Evolutionary conservation across 345 rosid species (phyloP), one percentile per base, ranked within the genome.

Genomic region (Eucalyptus polyanthemos): DNA sequence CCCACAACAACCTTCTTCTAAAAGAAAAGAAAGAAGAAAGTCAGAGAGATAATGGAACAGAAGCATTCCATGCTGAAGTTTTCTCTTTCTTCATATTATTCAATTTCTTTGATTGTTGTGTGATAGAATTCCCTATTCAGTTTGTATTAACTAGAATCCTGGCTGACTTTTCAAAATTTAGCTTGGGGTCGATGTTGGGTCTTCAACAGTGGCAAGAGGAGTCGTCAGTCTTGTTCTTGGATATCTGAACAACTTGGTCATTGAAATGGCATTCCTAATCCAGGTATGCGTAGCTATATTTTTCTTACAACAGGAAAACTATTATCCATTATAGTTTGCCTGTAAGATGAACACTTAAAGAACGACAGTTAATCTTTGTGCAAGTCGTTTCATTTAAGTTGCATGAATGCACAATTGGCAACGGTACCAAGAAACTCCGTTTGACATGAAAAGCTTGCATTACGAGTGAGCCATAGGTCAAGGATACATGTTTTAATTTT

Each of bases 201-300:
- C 99, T 88, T 98, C 99, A 34, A 95, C 98, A 12, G 95, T 97
- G 90, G 99, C 99, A 80, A 94, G 98, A 88, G 97, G 99, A 7
- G 97, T 96, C 49, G 92, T 93, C 60, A 97, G 93, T 91, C 96
- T 98, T 81, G 97, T 96, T 88, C 95, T 95, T 22, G 98, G 99
- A 29, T 96, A 98, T 88, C 92, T 98, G 29, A 97, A 90, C 95
- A 96, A 95, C 89, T 86, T 97, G 94, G 97, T 97, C 85, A 88
- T 96, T 29, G 99, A 97, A 94, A 92, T 97, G 98, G 99, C 99
- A 85, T 98, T 97, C 93, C 53, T 98, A 92, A 92, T 98, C 90
- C 97, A 98, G 97, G 99, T 95, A 92, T 31, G 31, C 14, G 11
- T 88, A 44, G 11, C 86, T 37, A 80, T 51, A 31, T 50, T 37